Evolutionary conservation across 441 rosid genomes (phyloP), one percentile per base, ranked within the genome.

Genomic region (Syzygium syzygioides): DNA sequence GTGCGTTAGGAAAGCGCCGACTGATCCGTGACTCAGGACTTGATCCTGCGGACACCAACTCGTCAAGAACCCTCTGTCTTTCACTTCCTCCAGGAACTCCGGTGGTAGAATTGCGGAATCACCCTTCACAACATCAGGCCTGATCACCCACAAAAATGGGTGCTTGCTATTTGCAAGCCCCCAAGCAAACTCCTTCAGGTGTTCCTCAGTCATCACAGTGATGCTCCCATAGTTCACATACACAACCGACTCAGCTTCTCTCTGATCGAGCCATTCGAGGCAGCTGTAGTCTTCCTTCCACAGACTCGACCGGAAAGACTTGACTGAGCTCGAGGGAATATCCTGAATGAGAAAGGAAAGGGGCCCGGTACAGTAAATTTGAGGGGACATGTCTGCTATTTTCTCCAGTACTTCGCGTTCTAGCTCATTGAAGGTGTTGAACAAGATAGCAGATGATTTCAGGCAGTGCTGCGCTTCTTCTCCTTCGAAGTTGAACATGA

Each of bases 311-410:
- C 87, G 57, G 48, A 86, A 25, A n/a, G 92, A 89, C 76, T 64
- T 79, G 85, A 85, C 28, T 2, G 23, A 56, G 52, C 32, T 60
- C 13, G 64, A 30, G 25, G 32, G 64, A 23, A 66, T 28, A 23
- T 50, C 87, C 41, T n/a, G 37, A 28, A 54, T 4, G 26, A 86
- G 89, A 28, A 90, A 86, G 64, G 86, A 91, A 23, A 93, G 92
- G 10, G 94, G 95, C 15, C 94, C 95, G 4, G 91, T 66, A 3
- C 92, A 64, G 86, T 90, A 90, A 30, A 93, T 86, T 28, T 87
- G 86, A 57, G 93, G 93, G 30, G 88, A 60, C 2, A 48, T 34
- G 4, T 89, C 56, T 9, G 88, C 87, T 52, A 93, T 83, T 28
- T 89, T 87, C 3, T 30, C 80, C 32, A 92, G 25, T 8, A 86